A percentile compares a stretch with the other conserved stretches of the same genome.
phyloP scores from a whole-genome alignment of 2,329 filamentous ascomycete species.

The Coccinonectria pachysandricola region DNA sequence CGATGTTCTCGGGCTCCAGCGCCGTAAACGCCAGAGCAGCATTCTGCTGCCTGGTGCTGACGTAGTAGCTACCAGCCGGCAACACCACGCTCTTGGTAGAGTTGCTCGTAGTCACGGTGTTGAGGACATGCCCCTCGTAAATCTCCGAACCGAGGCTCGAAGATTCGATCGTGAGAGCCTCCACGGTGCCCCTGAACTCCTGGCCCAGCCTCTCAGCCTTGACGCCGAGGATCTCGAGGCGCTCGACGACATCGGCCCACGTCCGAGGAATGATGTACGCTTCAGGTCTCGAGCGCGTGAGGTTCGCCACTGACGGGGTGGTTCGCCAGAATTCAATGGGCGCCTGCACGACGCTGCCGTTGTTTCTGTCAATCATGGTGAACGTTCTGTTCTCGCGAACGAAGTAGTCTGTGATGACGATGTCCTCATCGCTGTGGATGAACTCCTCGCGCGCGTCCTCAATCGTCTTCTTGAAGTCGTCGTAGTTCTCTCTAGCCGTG shows the following conservation, averaged over 20 bases:
- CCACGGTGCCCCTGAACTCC: slow-evolving; percentile 14
- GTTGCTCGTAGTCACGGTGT: slow-evolving; percentile 12
- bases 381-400: slow-evolving; percentile 15
- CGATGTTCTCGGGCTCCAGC: slow-evolving; percentile 19
- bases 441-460: slow-evolving; percentile 15
- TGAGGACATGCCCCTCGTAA: slow-evolving; percentile 16
- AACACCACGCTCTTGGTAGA: slow-evolving; percentile 11
- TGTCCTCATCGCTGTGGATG: slow-evolving; percentile 14
- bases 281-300: slow-evolving; percentile 16
- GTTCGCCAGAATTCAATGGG: slow-evolving; percentile 16
- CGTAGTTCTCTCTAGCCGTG: slow-evolving; percentile 14
- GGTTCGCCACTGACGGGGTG: slow-evolving; percentile 15
- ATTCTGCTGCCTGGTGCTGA: slow-evolving; percentile 17
- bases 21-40: slow-evolving; percentile 17
- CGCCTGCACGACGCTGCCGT: slow-evolving; percentile 14
- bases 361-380: slow-evolving; percentile 16
- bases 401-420: slow-evolving; percentile 15
- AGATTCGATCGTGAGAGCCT: slow-evolving; percentile 12
- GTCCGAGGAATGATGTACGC: slow-evolving; percentile 19
- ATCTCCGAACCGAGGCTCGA: slow-evolving; percentile 5
- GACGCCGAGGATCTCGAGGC: slow-evolving; percentile 14
- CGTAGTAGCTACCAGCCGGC: slow-evolving; percentile 16
- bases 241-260: slow-evolving; percentile 14
- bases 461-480: slow-evolving; percentile 10
- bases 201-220: slow-evolving; percentile 12